Base-by-base conservation (phyloP, 2,329 filamentous ascomycete species). In the Xylaria sp. region DNA sequence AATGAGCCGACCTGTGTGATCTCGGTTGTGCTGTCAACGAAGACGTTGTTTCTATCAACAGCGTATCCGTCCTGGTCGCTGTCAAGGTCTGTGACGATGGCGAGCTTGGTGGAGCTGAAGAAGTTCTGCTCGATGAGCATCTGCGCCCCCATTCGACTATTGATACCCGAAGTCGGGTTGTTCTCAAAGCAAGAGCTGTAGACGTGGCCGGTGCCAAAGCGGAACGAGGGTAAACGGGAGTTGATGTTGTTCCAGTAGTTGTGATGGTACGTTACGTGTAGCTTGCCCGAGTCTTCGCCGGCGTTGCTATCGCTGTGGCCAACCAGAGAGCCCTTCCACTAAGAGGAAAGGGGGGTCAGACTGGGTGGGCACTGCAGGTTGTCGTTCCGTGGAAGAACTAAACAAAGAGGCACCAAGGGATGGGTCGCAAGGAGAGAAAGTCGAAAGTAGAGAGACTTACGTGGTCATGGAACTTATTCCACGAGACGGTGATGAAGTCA, bases 211-310 rank as follows among this genome's bases (percentile, higher is more conserved):
- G 87, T 90, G 32, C 89, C 90, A 81, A 92, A 92, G 72, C 89
- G 88, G 77, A 91, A 77, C 3, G 85, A 87, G 4, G 90, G 90
- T 0, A 80, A 82, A 64, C 90, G 89, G 7, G 86, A 89, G 83
- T 90, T 88, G 76, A 90, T 79, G 82, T 91, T 90, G 72, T 76
- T 75, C 84, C 84, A 91, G 82, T 87, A 83, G 85, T 92, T 92
- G 83, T 90, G 87, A 80, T 85, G 84, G 77, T 89, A 90, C 64
- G 90, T 92, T 63, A 92, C 82, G 75, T 82, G 85, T 54, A 92
- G 82, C 75, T 89, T 83, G 71, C 89, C 89, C 7, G 76, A 86
- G 80, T 92, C 90, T 72, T 90, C 85, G 58, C 75, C 79, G 39
- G 71, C 79, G 81, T 90, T 90, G 79, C 70, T 83, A 82, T 90